A percentile compares a stretch with the other conserved stretches of the same genome.
Conservation (phyloP, 164 flowering plant species). For the Stephania yunnanensis region DNA sequence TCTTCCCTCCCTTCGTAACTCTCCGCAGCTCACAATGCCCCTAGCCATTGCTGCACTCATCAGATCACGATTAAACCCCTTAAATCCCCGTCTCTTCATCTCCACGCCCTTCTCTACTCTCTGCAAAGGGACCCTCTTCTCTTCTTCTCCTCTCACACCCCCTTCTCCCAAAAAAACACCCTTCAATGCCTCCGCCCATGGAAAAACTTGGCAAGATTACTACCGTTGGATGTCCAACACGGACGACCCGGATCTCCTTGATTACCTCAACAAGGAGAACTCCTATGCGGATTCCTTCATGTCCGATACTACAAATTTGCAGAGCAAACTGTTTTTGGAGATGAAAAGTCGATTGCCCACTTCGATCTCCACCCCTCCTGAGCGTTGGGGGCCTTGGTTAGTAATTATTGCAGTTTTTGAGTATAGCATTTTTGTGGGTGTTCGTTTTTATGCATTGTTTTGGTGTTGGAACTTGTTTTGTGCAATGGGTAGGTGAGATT, state of each 20-base stretch:
- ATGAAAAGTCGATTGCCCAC: slow-evolving; percentile 64
- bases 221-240: slow-evolving; percentile 83
- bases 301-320: slow-evolving; percentile 57
- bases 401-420: slow-evolving; percentile 12
- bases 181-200: slow-evolving; percentile 54
- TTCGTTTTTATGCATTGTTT: too few relatives aligned
- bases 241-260: slow-evolving; percentile 59
- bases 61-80: neutral
- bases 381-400: slow-evolving; percentile 90
- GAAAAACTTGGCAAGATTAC: slow-evolving; percentile 64
- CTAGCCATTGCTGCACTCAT: neutral
- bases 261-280: slow-evolving; percentile 57
- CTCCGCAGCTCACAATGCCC: neutral
- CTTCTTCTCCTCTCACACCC: slow-evolving; percentile 31
- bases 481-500: neutral
- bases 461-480: neutral
- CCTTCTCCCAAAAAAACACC: slow-evolving; percentile 69
- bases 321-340: slow-evolving; percentile 43
- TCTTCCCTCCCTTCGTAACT: neutral
- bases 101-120: slow-evolving; percentile 20
- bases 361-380: slow-evolving; percentile 63
- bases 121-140: slow-evolving; percentile 26
- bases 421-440: neutral
- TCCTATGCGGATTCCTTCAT: slow-evolving; percentile 68
- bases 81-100: neutral